phyloP scores from a whole-genome alignment of 2,329 filamentous ascomycete species.

The Scedosporium aurantiacum region DNA sequence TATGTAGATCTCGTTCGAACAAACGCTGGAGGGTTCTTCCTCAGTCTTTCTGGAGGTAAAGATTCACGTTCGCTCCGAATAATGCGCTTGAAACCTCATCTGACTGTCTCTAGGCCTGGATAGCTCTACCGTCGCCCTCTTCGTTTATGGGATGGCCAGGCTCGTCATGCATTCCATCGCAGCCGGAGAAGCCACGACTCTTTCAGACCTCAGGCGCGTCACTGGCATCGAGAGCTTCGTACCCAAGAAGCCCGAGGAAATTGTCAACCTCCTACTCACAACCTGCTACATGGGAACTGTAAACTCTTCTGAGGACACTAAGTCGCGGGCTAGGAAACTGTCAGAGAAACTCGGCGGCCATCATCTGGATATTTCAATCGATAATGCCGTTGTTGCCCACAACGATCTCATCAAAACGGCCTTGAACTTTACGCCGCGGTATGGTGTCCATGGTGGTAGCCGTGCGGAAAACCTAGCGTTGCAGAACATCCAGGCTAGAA shows the following conservation, averaged over 20 bases:
- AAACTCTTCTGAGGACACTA: slow-evolving; percentile 47
- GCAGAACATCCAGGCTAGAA: slow-evolving; percentile 58
- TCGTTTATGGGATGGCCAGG: slow-evolving; percentile 39
- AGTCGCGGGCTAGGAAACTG: slow-evolving; percentile 50
- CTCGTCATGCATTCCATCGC: slow-evolving; percentile 42
- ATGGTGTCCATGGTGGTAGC: slow-evolving; percentile 47
- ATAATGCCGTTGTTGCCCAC: slow-evolving; percentile 50
- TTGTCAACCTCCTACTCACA: slow-evolving; percentile 29
- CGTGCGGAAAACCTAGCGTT: slow-evolving; percentile 48
- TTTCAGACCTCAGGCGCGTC: slow-evolving; percentile 17
- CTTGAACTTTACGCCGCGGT: slow-evolving; percentile 19
- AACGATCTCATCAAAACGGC: slow-evolving; percentile 17
- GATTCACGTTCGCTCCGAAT: not conserved
- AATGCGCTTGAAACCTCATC: not conserved
- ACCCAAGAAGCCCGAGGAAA: slow-evolving; percentile 44
- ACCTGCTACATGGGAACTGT: slow-evolving; percentile 49
- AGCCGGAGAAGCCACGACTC: slow-evolving; percentile 16
- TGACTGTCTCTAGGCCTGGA: slow-evolving; percentile 10
- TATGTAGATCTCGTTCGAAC: slow-evolving; percentile 44
- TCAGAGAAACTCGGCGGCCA: slow-evolving; percentile 54
- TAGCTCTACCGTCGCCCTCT: slow-evolving; percentile 15
- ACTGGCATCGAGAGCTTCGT: slow-evolving; percentile 25
- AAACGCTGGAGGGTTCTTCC: slow-evolving; percentile 37
- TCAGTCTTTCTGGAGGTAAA: slow-evolving; percentile 32
- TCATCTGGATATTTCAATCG: slow-evolving; percentile 65